Conservation (phyloP, 192 early-diverging fungal genomes). For the Mortierella claussenii region DNA sequence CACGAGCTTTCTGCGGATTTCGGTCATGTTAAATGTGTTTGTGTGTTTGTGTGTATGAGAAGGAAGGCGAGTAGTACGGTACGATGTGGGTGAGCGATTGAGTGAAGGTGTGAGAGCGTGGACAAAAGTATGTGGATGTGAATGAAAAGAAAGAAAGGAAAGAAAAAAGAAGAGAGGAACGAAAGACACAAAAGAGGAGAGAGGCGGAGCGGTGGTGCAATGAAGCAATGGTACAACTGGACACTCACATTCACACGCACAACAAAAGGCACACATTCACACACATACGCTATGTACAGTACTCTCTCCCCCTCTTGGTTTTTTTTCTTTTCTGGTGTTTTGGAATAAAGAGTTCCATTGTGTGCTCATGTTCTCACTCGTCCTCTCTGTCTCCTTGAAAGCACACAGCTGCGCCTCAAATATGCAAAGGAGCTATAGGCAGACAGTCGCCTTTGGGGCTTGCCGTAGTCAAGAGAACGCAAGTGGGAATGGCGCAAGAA, state of each 20-base stretch:
- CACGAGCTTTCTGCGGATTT: slow-evolving; percentile 86
- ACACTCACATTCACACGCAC: background rate
- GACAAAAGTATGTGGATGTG: background rate
- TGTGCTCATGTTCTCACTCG: too few species aligned
- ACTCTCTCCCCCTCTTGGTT: background rate
- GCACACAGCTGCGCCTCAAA: too few species aligned
- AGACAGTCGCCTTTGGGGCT: too few species aligned
- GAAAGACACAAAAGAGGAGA: slow-evolving; percentile 3
- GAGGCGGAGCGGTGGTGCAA: background rate
- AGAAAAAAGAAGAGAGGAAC: background rate
- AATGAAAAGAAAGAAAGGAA: background rate
- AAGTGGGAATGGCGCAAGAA: too few species aligned
- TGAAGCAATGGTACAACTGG: background rate
- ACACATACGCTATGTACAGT: background rate
- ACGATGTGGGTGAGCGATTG: background rate
- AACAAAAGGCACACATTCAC: background rate
- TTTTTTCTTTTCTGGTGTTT: slow-evolving; percentile 15
- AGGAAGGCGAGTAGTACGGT: background rate
- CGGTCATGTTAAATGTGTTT: slow-evolving; percentile 55
- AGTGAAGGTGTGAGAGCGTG: background rate
- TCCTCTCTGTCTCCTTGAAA: too few species aligned
- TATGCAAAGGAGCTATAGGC: too few species aligned
- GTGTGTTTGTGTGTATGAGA: background rate
- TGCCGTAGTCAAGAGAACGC: too few species aligned
- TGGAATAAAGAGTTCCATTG: too few species aligned